Evolutionary conservation across 1,284 basidiomycete species (phyloP).

Genomic region (Leucoagaricus sp.): DNA sequence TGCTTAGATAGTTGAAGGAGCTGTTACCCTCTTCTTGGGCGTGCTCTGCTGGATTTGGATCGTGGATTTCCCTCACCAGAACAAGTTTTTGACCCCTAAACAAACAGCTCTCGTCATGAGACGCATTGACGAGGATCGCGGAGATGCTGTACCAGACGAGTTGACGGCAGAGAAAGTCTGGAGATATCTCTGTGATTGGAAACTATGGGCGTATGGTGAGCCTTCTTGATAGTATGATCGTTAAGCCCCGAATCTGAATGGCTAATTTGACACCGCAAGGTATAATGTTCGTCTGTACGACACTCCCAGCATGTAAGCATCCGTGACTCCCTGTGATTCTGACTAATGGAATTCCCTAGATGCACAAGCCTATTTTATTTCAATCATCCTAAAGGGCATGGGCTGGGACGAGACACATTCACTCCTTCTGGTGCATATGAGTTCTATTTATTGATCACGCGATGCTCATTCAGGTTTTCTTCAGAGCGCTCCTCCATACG

Average conservation of each 20-base stretch:
- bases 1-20: constrained; percentile 40
- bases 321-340: not conserved
- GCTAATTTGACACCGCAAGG: constrained; percentile 24
- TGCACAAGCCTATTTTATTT: constrained; percentile 43
- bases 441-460: not conserved
- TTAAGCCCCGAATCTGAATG: not conserved
- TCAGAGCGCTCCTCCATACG: constrained; percentile 42
- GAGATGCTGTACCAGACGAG: constrained; percentile 43
- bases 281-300: constrained; percentile 42
- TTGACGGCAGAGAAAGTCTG: constrained; percentile 37
- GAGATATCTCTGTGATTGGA: constrained; percentile 43
- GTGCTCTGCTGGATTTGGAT: constrained; percentile 38
- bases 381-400: constrained; percentile 41
- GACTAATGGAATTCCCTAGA: constrained; percentile 22
- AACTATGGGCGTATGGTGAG: constrained; percentile 44
- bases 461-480: not conserved
- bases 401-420: constrained; percentile 29
- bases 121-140: constrained; percentile 45
- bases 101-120: constrained; percentile 42
- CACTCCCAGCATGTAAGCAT: constrained; percentile 39
- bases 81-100: constrained; percentile 40
- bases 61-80: constrained; percentile 44
- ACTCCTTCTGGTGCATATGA: constrained; percentile 32
- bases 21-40: constrained; percentile 39
- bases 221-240: not conserved